Conservation (phyloP, 2,329 filamentous ascomycete species). For the Claviceps paspali region DNA sequence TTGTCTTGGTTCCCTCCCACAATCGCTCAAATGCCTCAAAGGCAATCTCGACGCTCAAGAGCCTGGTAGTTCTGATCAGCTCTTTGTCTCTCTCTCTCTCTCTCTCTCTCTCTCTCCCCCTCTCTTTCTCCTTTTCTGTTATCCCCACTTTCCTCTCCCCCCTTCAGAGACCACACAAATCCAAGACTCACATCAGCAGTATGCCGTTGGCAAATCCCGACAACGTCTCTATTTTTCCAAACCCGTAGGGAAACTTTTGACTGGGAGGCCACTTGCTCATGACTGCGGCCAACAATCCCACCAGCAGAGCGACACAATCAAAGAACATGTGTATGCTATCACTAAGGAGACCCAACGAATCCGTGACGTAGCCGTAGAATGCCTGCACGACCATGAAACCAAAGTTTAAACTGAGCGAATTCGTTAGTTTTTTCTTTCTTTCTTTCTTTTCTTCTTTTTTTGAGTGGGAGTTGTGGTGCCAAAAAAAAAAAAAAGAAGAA, state of each 20-base stretch:
- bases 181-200: conserved; percentile 58
- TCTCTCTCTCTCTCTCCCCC: background rate
- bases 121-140: background rate
- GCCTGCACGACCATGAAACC: conserved; percentile 89
- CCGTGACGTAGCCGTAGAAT: conserved; percentile 84
- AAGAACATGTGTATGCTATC: conserved; percentile 99
- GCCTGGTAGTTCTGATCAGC: conserved; percentile 27
- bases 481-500: no score
- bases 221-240: conserved; percentile 91
- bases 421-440: conserved; percentile 1
- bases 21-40: conserved; percentile 87
- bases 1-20: conserved; percentile 68
- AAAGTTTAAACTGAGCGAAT: conserved; percentile 60
- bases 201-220: conserved; percentile 95
- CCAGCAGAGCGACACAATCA: conserved; percentile 81
- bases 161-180: background rate
- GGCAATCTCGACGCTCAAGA: conserved; percentile 91
- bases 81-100: background rate
- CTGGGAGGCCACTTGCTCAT: conserved; percentile 95
- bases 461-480: no score
- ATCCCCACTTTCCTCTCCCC: no score
- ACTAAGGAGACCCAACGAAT: conserved; percentile 85
- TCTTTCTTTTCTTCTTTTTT: no score
- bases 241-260: conserved; percentile 79
- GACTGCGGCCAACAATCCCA: conserved; percentile 81